Evolutionary conservation across 2,329 filamentous ascomycete genomes (phyloP).

Genomic region (Didymosphaeria variabile): DNA sequence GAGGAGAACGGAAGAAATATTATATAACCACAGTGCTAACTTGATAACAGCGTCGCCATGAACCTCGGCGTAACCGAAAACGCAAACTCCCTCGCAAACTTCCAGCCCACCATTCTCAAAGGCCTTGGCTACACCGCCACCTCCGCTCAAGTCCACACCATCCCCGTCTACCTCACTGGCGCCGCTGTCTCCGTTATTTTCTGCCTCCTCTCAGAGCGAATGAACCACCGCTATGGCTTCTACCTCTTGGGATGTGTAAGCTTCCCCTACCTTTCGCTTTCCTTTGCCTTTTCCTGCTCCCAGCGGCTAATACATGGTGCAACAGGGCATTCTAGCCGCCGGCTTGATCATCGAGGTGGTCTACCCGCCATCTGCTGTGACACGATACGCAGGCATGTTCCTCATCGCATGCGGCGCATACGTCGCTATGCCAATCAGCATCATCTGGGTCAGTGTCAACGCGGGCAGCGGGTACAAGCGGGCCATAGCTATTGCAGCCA

Average conservation of each 20-base stretch:
- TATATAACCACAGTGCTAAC: too few species aligned
- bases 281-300: too few species aligned
- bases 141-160: slow-evolving; percentile 46
- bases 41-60: slow-evolving; percentile 29
- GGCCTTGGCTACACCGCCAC: slow-evolving; percentile 47
- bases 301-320: too few species aligned
- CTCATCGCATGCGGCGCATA: slow-evolving; percentile 64
- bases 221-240: slow-evolving; percentile 41
- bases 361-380: slow-evolving; percentile 48
- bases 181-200: slow-evolving; percentile 41
- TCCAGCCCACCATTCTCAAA: slow-evolving; percentile 48
- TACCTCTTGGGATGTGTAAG: slow-evolving; percentile 37
- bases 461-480: slow-evolving; percentile 40
- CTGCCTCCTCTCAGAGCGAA: slow-evolving; percentile 38
- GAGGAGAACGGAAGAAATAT: too few species aligned
- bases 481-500: slow-evolving; percentile 28
- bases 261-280: too few species aligned
- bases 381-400: slow-evolving; percentile 63
- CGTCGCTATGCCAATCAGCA: slow-evolving; percentile 64
- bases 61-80: slow-evolving; percentile 43
- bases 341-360: slow-evolving; percentile 62
- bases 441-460: slow-evolving; percentile 67
- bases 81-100: slow-evolving; percentile 43
- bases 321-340: slow-evolving; percentile 49
- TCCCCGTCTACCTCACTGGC: slow-evolving; percentile 46